Base-by-base conservation (phyloP, 495 filamentous ascomycete species). In the Acidiella bohemica region DNA sequence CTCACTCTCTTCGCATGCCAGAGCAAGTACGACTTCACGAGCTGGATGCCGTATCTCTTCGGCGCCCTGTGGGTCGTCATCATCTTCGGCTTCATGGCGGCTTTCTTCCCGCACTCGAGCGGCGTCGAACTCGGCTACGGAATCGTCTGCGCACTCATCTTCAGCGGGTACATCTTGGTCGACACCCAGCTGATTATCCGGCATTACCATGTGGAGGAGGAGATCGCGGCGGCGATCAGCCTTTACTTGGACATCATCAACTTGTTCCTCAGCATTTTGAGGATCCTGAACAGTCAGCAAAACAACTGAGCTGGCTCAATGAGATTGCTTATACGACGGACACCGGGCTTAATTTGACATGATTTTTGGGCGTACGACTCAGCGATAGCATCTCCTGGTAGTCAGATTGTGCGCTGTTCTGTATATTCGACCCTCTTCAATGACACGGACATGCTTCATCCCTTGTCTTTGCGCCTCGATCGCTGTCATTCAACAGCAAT, bases 231-330 rank as follows among this genome's bases (percentile, higher is more conserved):
- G 35, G 79, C 86, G 1, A 93, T 99, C 56, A 83, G 81, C 54
- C 71, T 99, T 33, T 99, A 99, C 58, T 66, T 99, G 28, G 90
- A 97, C 59, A 76, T 97, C 50, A 80, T 97, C 64, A 97, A 97
- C 66, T 62, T 97, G 50, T 97, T 97, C 73, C 64, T 97, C 47
- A 80, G 80, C 25, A 94, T 94, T 56, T 68, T 94, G 47, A 68
- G 86, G 51, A 39, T 38, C 2, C 20, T 41, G 39, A 41, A 41
- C 29, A 41, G 39, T 20, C 28, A 31, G 16, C 28, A 32, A 19
- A 41, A 41, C 28, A 41, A 41, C 29, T 41, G 33, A 28, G n/a
- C n/a, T n/a, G n/a, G n/a, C n/a, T n/a, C n/a, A n/a, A n/a, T n/a
- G n/a, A n/a, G n/a, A n/a, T n/a, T n/a, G n/a, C n/a, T n/a, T n/a